Base-by-base conservation (phyloP, 2,329 filamentous ascomycete species). In the Arthrobotrys conoides region DNA sequence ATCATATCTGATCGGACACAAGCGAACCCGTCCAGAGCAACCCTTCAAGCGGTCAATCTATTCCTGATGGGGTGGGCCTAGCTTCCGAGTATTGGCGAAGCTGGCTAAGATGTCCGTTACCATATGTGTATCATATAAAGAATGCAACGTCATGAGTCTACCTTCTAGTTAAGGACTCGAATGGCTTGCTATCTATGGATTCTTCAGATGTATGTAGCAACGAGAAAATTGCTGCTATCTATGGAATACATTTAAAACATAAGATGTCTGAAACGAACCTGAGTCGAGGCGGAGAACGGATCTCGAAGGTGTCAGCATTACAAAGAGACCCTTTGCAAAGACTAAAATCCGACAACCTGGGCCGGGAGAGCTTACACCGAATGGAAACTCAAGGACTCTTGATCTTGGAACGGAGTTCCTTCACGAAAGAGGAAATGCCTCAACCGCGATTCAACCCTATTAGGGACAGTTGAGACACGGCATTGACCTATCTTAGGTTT, bases 31-130 rank as follows among this genome's bases (percentile, higher is more conserved):
- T 94, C 91, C 80, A 88, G 96, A 41, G 88, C 92, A 22, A 97
- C 94, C 0, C 85, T 98, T 44, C 94, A 97, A 84, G 95, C 93
- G 81, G 91, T 98, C 4, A 97, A 98, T 84, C 92, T 92, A 70
- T 97, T 93, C 82, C 85, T 98, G 65, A 95, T 98, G 68, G 68
- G 75, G 20, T 78, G 75, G 68, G 22, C 61, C 41, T 73, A 67
- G 41, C 6, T 38, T 49, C 44, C 44, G 24, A 36, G n/a, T 16
- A 65, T 49, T 65, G 24, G 33, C 41, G 61, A 49, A 49, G 41
- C 22, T 49, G 3, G n/a, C 18, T 20, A 14, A 48, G 61, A 14
- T 49, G 38, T 48, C 16, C 18, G 61, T 30, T 63, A 64, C 30
- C 20, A 27, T 48, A 30, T n/a, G 44, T 71, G 67, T 71, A 64